Base-by-base conservation (phyloP, 306 rosid genomes). In the Cucurbita maxima region DNA sequence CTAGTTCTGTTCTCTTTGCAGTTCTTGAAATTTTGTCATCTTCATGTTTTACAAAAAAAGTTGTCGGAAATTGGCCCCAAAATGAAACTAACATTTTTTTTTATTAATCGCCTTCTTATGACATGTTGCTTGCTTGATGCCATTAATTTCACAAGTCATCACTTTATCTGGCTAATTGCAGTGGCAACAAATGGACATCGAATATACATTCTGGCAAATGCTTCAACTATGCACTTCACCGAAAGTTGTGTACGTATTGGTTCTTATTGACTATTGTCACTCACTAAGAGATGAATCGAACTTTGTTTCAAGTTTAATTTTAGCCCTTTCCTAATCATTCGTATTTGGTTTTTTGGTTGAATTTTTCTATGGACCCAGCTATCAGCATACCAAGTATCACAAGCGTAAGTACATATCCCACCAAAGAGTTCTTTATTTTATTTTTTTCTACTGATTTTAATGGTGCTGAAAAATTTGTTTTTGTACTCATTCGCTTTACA, bases 171-270 rank as follows among this genome's bases (percentile, higher is more conserved):
- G 60, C 67, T 75, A 54, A 67, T 80, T 87, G 79, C 75, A 95
- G 99, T 95, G 99, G 99, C 97, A 86, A 83, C 97, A 95, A 91
- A 95, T 95, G 99, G 99, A 95, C 75, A n/a, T 95, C 80, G 99
- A 95, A 71, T 95, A 91, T 81, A 89, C 96, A 7, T 95, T 95
- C 78, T 95, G 99, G 99, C 99, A 95, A 95, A 95, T 95, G 99
- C 89, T 95, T 88, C 96, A 89, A 73, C 86, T 95, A 57, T 95
- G 99, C 81, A 88, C 96, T 48, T 85, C 99, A 19, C 99, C 99
- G 16, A 95, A 95, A 91, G 99, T 95, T 76, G 97, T 95, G 99
- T 91, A 88, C 86, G 99, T 82, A 72, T 79, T 53, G 51, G 40
- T 55, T 25, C 78, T 36, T 75, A 66, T 30, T 73, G 79, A 7